Evolutionary conservation across 495 filamentous ascomycete genomes (phyloP), one percentile per base, ranked within the genome.

Genomic region (Schizothecium vesticola): DNA sequence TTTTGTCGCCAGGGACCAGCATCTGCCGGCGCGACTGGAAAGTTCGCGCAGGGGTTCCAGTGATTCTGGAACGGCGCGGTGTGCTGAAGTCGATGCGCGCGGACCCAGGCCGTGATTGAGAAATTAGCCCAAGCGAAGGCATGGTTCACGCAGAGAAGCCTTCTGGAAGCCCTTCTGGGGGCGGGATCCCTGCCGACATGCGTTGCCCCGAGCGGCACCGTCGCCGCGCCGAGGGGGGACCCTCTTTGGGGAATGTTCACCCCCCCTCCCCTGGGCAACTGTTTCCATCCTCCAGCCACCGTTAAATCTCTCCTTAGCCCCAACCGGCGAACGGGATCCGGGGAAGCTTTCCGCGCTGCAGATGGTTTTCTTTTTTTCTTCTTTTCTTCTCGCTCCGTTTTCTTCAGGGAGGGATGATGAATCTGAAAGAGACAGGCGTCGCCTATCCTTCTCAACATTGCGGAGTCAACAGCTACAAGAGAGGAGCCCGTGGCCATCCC

Each of bases 261-360:
- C 56, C 56, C 24, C 22, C 56, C 13, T 22, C 56, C 24, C 56
- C 56, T 9, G 56, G 56, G 16, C 56, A 31, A 8, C 56, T 36
- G 25, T 22, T 22, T 2, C 12, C 26, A 19, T 55, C n/a, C 25
- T 56, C 26, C 26, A 22, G 43, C 25, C 43, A 51, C 43, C 43
- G 43, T 51, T 51, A 51, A 51, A 51, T 51, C 43, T 51, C 29
- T 57, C 65, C 56, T 65, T 25, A 31, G 28, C 24, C 59, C 63
- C 56, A 62, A 36, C 63, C 57, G 61, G 67, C 71, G 68, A 70
- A 73, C 71, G 43, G 67, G 36, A 29, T 61, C 71, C 72, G 72
- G 72, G 69, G 69, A 73, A 74, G 62, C 62, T 63, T 74, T 72
- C 72, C 72, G 72, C 67, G 60, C 24, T 71, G 69, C 72, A 68